Percentiles rank a stretch among this genome's conserved stretches.
phyloP scores from a whole-genome alignment of 805 yeast genomes.

The Hanseniaspora lindneri region DNA sequence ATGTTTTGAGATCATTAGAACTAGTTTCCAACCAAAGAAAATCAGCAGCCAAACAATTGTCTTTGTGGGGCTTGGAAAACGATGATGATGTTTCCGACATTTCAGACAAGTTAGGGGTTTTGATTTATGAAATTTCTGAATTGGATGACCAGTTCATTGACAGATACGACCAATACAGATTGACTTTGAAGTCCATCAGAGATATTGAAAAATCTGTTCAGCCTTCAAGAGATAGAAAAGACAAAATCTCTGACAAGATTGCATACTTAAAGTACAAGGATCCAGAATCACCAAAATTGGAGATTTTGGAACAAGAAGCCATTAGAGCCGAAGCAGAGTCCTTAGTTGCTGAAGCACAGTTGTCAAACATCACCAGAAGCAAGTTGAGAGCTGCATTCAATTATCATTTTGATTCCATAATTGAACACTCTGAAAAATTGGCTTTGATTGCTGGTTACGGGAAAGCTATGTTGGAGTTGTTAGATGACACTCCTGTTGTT shows the following conservation, averaged over 20 bases:
- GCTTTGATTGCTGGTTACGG: conserved; percentile 85
- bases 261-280: conserved; percentile 76
- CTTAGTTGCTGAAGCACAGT: conserved; percentile 82
- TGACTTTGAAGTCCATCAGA: conserved; percentile 67
- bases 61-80: conserved; percentile 69
- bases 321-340: conserved; percentile 89
- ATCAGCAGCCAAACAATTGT: conserved; percentile 70
- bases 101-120: conserved; percentile 76
- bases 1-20: conserved; percentile 68
- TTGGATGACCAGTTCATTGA: conserved; percentile 79
- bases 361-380: conserved; percentile 78
- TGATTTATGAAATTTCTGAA: conserved; percentile 73
- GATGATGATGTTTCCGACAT: conserved; percentile 79
- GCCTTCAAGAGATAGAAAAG: conserved; percentile 79
- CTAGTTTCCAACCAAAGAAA: conserved; percentile 65
- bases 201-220: conserved; percentile 80
- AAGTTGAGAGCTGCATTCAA: conserved; percentile 73
- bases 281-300: conserved; percentile 68
- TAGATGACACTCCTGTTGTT: conserved; percentile 75
- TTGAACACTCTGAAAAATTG: conserved; percentile 75
- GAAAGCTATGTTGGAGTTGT: conserved; percentile 68
- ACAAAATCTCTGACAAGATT: conserved; percentile 72
- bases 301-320: conserved; percentile 73
- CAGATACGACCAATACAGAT: conserved; percentile 74
- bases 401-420: conserved; percentile 72